Percentiles rank a stretch among this genome's conserved stretches.
These are phyloP conservation scores for Oryza punctata DNA, from an alignment of 176 grass and related monocot genomes.

Conservation along the genomic window DNA sequence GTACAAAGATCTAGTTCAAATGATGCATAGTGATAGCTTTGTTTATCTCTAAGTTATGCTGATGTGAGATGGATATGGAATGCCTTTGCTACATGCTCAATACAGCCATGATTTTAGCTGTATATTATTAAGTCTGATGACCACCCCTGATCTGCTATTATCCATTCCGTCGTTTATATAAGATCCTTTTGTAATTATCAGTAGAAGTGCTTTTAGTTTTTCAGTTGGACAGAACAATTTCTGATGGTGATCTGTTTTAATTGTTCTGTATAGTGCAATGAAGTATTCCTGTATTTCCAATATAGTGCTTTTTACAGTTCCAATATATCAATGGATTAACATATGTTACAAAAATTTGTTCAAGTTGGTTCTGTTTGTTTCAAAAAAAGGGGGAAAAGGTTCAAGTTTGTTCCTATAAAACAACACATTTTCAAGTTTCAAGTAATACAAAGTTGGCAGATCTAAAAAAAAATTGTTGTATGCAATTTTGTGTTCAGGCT, in stretches of 20 bases:
- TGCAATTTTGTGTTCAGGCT: conserved; percentile 45
- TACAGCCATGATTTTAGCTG: background rate
- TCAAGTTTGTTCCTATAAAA: background rate
- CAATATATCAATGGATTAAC: background rate
- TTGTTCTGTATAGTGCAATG: background rate
- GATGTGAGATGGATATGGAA: background rate
- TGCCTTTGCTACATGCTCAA: background rate
- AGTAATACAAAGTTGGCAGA: background rate
- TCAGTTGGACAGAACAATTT: background rate
- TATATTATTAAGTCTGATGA: conserved; percentile 14
- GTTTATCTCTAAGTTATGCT: background rate
- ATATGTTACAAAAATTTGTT: background rate
- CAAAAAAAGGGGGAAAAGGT: background rate
- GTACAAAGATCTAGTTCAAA: background rate
- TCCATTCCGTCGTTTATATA: background rate
- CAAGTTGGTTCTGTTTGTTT: background rate
- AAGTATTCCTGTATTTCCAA: background rate
- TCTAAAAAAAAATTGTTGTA: background rate
- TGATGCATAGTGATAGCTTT: background rate
- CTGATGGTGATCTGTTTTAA: background rate
- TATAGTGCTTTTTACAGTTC: background rate
- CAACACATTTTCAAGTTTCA: background rate
- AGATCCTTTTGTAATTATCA: background rate
- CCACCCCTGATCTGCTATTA: background rate
- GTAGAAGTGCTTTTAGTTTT: background rate